Conservation (phyloP, 129 eudicot genomes). For the Arctium minus region DNA sequence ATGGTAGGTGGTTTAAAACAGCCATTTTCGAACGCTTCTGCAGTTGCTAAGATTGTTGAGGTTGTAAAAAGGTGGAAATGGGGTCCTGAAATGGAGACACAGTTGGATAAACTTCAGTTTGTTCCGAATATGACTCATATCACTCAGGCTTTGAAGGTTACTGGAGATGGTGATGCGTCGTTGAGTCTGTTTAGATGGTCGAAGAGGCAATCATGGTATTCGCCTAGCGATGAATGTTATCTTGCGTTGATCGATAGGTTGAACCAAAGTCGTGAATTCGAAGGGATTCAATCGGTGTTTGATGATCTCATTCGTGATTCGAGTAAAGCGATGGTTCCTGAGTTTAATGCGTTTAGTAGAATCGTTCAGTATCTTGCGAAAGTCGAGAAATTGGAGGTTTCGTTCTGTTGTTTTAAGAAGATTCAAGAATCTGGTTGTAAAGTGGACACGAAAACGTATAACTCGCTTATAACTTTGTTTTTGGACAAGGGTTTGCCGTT, state of each 20-base stretch:
- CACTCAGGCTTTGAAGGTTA: conserved; percentile 65
- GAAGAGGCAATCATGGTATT: conserved; percentile 80
- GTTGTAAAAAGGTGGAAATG: conserved; percentile 95
- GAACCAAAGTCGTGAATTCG: conserved; percentile 75
- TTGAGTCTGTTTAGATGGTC: conserved; percentile 86
- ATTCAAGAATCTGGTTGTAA: conserved; percentile 65
- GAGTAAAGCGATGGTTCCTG: conserved; percentile 25
- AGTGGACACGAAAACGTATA: conserved; percentile 71
- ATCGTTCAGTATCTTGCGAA: conserved; percentile 80
- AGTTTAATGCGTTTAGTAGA: conserved; percentile 54
- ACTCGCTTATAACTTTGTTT: conserved; percentile 71
- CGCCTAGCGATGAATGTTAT: conserved; percentile 68
- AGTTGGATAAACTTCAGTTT: conserved; percentile 84
- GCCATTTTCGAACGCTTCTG: conserved; percentile 72
- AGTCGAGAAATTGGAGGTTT: conserved; percentile 88
- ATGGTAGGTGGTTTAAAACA: conserved; percentile 86
- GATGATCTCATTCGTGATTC: conserved; percentile 77
- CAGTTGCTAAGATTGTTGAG: conserved; percentile 88
- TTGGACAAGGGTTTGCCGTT: conserved; percentile 85
- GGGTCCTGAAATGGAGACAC: conserved; percentile 99
- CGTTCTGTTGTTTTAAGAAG: conserved; percentile 85
- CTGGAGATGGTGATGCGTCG: conserved; percentile 54
- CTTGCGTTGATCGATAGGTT: conserved; percentile 58
- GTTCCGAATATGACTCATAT: conserved; percentile 81
- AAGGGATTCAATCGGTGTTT: conserved; percentile 67